Conservation (phyloP, 768 basidiomycete genomes). For the Rubroboletus pulcherrimus region DNA sequence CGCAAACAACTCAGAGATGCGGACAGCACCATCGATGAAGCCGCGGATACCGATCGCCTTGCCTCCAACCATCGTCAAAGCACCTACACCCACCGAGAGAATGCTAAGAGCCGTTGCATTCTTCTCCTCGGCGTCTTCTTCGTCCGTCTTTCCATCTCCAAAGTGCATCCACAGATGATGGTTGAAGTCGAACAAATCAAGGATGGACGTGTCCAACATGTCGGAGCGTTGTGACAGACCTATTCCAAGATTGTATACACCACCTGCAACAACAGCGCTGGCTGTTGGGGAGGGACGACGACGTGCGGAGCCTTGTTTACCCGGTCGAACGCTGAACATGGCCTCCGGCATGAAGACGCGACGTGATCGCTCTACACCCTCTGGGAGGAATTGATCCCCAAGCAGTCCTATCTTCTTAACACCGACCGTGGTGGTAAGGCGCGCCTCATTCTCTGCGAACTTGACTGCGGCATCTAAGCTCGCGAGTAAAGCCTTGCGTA, state of each 20-base stretch:
- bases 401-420: conserved; percentile 65
- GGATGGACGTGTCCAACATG: conserved; percentile 72
- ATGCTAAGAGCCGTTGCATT: conserved; percentile 63
- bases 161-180: conserved; percentile 75
- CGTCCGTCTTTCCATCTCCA: conserved; percentile 41
- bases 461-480: conserved; percentile 79
- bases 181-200: conserved; percentile 84
- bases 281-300: conserved; percentile 32
- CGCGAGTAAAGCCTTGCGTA: conserved; percentile 69
- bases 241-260: conserved; percentile 74
- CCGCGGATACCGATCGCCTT: conserved; percentile 73
- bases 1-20: conserved; percentile 72
- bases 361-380: conserved; percentile 73
- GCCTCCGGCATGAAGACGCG: conserved; percentile 95
- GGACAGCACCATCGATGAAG: conserved; percentile 73
- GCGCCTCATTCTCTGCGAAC: conserved; percentile 80
- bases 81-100: conserved; percentile 76
- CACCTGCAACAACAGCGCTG: conserved; percentile 70
- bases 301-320: conserved; percentile 37
- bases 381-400: conserved; percentile 74
- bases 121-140: conserved; percentile 36
- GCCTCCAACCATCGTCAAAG: conserved; percentile 85
- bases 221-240: conserved; percentile 76
- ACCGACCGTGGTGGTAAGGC: conserved; percentile 57
- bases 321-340: conserved; percentile 74